These are phyloP conservation scores for Pterocarpus macrocarpus DNA, from an alignment of 306 rosid species.

Conservation along the genomic window DNA sequence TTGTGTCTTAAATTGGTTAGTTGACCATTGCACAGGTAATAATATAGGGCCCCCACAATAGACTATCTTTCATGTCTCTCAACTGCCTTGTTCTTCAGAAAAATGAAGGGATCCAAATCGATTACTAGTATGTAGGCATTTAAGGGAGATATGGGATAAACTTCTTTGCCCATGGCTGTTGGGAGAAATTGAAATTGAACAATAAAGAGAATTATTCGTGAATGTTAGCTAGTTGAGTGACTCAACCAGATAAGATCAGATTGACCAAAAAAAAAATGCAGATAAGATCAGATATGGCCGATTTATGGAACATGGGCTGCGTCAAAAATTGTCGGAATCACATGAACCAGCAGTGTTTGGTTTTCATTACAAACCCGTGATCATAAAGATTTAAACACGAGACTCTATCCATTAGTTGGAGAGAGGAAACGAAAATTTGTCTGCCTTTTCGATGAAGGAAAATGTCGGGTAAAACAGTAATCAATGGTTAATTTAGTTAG, in stretches of 20 bases:
- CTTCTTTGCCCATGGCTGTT: background rate
- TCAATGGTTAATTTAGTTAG: background rate
- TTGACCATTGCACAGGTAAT: background rate
- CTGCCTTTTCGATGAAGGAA: background rate
- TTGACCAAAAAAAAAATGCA: background rate
- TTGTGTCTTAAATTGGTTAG: background rate
- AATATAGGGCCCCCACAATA: background rate
- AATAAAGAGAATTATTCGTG: background rate
- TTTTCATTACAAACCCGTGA: background rate
- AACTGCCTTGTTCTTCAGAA: background rate
- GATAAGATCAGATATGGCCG: background rate
- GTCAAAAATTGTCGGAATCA: conserved; percentile 16
- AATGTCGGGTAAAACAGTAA: background rate
- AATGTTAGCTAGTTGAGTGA: background rate
- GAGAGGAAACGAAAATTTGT: background rate
- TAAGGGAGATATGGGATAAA: background rate
- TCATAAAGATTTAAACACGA: background rate
- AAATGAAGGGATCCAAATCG: background rate
- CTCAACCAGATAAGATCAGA: conserved; percentile 3
- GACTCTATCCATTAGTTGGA: background rate
- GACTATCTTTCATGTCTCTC: background rate
- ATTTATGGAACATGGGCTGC: background rate
- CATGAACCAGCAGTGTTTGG: background rate
- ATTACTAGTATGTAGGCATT: background rate
- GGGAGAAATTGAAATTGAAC: background rate